phyloP scores from a whole-genome alignment of 2,329 filamentous ascomycete genomes.

The Aspergillus sp. region DNA sequence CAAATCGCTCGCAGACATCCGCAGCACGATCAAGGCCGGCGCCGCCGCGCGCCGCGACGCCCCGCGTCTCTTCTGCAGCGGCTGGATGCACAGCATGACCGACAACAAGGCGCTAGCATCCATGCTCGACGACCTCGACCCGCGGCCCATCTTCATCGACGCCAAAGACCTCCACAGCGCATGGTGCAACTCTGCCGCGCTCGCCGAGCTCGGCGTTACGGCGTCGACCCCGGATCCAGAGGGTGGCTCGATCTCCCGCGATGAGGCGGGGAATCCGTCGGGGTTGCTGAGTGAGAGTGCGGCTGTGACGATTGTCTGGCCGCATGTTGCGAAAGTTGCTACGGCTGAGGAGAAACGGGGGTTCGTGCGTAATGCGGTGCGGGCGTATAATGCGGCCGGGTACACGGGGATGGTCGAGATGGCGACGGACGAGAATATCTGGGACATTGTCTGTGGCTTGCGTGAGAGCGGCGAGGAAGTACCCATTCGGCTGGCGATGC shows the following conservation, averaged over 20 bases:
- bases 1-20: constrained; percentile 49
- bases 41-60: constrained; percentile 43
- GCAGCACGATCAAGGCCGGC: constrained; percentile 42
- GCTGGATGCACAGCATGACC: constrained; percentile 56
- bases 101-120: constrained; percentile 47
- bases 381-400: constrained; percentile 49
- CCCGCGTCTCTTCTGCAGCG: constrained; percentile 50
- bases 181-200: constrained; percentile 55
- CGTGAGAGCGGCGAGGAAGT: constrained; percentile 35
- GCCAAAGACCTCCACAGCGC: constrained; percentile 55
- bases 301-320: constrained; percentile 53
- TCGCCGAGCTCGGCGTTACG: constrained; percentile 50
- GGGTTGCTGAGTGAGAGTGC: constrained; percentile 53
- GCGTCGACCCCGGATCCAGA: constrained; percentile 44
- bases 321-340: constrained; percentile 48
- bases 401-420: constrained; percentile 57
- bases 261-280: constrained; percentile 44
- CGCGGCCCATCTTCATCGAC: constrained; percentile 55
- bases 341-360: constrained; percentile 48
- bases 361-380: constrained; percentile 47
- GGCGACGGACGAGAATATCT: constrained; percentile 56
- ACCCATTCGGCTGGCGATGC: constrained; percentile 49
- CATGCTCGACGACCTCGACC: constrained; percentile 53
- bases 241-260: constrained; percentile 53
- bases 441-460: constrained; percentile 47